phyloP scores from a whole-genome alignment of 495 filamentous ascomycete genomes.

The Xylaria acuta region DNA sequence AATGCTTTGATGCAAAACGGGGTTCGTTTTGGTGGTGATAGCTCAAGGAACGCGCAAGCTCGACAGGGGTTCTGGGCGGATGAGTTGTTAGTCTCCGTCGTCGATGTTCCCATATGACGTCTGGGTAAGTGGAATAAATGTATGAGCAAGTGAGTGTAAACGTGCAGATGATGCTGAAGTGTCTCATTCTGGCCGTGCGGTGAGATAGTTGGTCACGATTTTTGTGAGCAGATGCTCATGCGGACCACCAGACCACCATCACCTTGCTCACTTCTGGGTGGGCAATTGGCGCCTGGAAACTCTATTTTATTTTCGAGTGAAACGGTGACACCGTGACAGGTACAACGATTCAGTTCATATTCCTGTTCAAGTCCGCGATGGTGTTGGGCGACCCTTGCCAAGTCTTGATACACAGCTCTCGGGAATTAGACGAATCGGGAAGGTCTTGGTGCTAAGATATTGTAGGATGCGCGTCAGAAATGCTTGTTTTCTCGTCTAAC shows the following conservation, averaged over 20 bases:
- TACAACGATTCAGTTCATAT: neutral
- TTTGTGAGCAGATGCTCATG: slow-evolving; percentile 17
- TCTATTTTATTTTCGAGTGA: neutral
- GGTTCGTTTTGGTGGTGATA: neutral
- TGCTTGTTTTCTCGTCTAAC: slow-evolving; percentile 14
- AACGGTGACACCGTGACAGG: neutral
- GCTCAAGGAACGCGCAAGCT: slow-evolving; percentile 14
- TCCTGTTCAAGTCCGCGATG: neutral
- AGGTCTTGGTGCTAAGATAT: slow-evolving; percentile 13
- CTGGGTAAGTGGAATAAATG: neutral
- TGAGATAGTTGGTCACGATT: slow-evolving; percentile 13
- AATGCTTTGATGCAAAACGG: slow-evolving; percentile 12
- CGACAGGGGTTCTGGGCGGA: slow-evolving; percentile 11
- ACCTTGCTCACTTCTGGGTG: neutral
- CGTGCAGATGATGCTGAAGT: neutral
- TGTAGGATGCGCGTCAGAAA: slow-evolving; percentile 10
- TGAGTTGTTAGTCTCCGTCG: slow-evolving; percentile 14
- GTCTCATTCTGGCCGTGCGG: slow-evolving; percentile 4
- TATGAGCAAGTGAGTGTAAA: neutral
- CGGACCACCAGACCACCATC: slow-evolving; percentile 1
- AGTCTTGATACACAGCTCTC: slow-evolving; percentile 7
- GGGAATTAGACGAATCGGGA: slow-evolving; percentile 9
- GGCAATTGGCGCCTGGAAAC: neutral
- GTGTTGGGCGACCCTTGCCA: slow-evolving; percentile 10
- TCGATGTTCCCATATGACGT: slow-evolving; percentile 11